Percentiles rank a stretch among this genome's conserved stretches.
Evolutionary conservation across 2,329 filamentous ascomycete species (phyloP).

Genomic region (Sporothrix globosa): DNA sequence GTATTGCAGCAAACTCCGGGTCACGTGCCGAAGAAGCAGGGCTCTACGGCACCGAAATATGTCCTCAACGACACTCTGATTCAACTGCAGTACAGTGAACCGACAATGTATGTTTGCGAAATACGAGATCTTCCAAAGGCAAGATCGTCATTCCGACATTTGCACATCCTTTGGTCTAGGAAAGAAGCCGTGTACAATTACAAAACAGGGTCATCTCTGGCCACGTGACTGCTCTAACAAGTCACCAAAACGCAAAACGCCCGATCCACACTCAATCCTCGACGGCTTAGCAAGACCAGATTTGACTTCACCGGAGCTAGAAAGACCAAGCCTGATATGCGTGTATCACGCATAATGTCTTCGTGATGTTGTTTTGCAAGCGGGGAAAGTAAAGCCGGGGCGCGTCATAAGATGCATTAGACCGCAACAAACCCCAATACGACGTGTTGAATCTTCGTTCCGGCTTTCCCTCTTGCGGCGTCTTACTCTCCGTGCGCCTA

Average conservation of each 20-base stretch:
- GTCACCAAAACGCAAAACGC: background rate
- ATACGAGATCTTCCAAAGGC: background rate
- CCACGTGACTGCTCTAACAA: background rate
- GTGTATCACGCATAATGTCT: background rate
- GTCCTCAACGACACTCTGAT: background rate
- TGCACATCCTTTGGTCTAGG: background rate
- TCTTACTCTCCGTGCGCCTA: background rate
- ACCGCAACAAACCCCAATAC: background rate
- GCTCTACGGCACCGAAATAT: background rate
- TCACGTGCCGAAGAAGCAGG: background rate
- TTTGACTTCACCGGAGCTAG: background rate
- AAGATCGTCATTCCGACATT: background rate
- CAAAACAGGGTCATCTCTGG: background rate
- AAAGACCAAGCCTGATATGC: background rate
- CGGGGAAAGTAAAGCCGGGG: conserved; percentile 15
- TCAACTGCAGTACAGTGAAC: background rate
- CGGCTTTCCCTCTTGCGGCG: background rate
- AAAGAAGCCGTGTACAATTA: background rate
- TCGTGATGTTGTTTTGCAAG: background rate
- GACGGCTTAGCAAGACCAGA: background rate
- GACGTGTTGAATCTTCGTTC: too few relatives aligned
- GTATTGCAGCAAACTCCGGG: background rate
- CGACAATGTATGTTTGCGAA: background rate
- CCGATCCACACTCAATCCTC: background rate
- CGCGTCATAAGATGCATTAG: background rate